These are phyloP conservation scores for Populus davidiana DNA, from an alignment of 345 rosid genomes.

Conservation along the genomic window DNA sequence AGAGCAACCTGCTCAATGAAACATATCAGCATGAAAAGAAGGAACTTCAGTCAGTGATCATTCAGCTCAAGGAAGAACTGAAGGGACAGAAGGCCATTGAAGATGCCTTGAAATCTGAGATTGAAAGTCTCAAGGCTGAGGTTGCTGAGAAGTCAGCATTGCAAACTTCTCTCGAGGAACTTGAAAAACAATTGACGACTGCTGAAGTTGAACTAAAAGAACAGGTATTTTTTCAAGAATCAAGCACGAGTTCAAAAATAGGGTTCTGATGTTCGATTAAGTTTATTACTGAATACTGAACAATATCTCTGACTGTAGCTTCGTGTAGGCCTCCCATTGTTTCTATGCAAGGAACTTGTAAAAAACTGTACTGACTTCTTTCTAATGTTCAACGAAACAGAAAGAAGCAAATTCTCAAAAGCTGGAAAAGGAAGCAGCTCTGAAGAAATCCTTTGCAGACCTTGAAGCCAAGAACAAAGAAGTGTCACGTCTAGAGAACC, in stretches of 20 bases:
- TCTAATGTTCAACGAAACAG: constrained; percentile 36
- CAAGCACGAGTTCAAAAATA: background rate
- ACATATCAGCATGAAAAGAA: constrained; percentile 53
- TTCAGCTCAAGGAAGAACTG: constrained; percentile 59
- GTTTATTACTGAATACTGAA: constrained; percentile 1
- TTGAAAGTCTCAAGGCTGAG: constrained; percentile 45
- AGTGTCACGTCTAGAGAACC: constrained; percentile 44
- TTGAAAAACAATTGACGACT: constrained; percentile 46
- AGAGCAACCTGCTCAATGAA: constrained; percentile 64
- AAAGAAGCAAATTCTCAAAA: constrained; percentile 44
- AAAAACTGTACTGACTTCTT: background rate
- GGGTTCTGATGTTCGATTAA: background rate
- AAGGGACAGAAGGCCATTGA: constrained; percentile 46
- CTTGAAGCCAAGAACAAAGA: constrained; percentile 63
- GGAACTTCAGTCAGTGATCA: constrained; percentile 61
- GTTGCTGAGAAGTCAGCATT: constrained; percentile 44
- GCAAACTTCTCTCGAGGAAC: constrained; percentile 58
- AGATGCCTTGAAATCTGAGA: constrained; percentile 42
- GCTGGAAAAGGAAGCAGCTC: constrained; percentile 51
- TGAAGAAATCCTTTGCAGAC: constrained; percentile 58
- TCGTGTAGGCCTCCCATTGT: constrained; percentile 10
- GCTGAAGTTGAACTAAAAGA: constrained; percentile 45
- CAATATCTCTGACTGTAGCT: constrained; percentile 28
- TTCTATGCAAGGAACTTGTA: background rate
- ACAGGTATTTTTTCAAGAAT: constrained; percentile 37